Base-by-base conservation (phyloP, 139 green algal genomes). In the Zygnema circumcarinatum region DNA sequence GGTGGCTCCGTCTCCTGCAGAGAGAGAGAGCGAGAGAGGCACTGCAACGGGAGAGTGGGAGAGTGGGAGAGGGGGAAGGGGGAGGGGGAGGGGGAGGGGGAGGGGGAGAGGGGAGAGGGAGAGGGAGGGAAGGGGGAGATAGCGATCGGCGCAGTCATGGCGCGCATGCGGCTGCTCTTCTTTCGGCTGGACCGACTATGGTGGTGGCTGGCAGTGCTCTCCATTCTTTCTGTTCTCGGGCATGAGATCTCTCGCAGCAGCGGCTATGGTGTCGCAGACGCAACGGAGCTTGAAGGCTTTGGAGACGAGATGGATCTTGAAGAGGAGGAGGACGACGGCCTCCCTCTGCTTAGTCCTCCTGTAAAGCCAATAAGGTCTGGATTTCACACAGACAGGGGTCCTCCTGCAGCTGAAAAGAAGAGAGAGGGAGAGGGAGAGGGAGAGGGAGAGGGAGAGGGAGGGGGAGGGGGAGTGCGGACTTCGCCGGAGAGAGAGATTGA, bases 261-360 rank as follows among this genome's bases (percentile, higher is more conserved):
- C 3, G 79, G 79, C n/a, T 83, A 47, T 83, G 79, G 79, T 36
- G 72, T 32, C 2, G 82, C 56, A 2, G n/a, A 21, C 29, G 82
- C 82, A 22, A 40, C 82, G 2, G 82, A 88, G 56, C 82, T 88
- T 2, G 82, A 88, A 53, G 82, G 82, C 7, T 88, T 88, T 53
- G 82, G 82, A 40, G 82, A 88, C 7, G 80, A 86, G 7, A 16
- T 22, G 7, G 80, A 86, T 40, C 62, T 54, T 22, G 7, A 84
- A n/a, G 80, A 83, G 7, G 80, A 84, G 76, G 76, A 84, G 31
- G 76, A 84, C 20, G 76, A 84, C 16, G 29, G 29, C 22, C 31
- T 75, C 25, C 42, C 67, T 69, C 22, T 80, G 73, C 22, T 69
- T 25, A 22, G 22, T 56, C 73, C 73, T 78, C 29, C 73, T 56